Percentiles rank a stretch among this genome's conserved stretches.
Conservation (phyloP, 2,329 filamentous ascomycete species). For the Leptoxyphium fumago region DNA sequence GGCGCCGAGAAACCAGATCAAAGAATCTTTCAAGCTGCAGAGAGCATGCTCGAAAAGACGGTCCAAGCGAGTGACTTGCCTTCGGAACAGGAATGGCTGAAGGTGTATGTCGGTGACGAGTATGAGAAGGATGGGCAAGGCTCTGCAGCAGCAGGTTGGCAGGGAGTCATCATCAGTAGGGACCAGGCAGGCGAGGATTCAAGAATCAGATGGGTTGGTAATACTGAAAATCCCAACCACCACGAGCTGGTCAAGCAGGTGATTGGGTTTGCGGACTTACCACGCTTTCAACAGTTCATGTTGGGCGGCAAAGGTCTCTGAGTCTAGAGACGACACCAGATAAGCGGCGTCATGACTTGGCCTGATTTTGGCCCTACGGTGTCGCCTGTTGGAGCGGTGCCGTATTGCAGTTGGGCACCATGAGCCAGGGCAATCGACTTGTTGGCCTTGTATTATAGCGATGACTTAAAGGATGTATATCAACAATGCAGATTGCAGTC, state of each 20-base stretch:
- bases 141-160: conserved; percentile 34
- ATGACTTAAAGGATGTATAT: no score
- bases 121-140: conserved; percentile 36
- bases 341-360: no score
- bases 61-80: conserved; percentile 18
- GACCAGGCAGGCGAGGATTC: conserved; percentile 2
- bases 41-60: conserved; percentile 25
- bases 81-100: conserved; percentile 15
- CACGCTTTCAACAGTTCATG: neutral
- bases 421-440: no score
- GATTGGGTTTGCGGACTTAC: neutral
- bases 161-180: conserved; percentile 28
- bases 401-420: no score
- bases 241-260: neutral
- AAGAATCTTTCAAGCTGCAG: conserved; percentile 42
- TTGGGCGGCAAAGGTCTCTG: neutral
- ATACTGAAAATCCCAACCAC: neutral
- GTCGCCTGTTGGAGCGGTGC: no score
- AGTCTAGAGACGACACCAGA: no score
- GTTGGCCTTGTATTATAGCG: no score
- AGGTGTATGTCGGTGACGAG: conserved; percentile 42
- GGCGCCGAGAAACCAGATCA: conserved; percentile 44
- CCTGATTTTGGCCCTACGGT: no score
- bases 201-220: neutral
- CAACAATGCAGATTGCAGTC: no score